phyloP scores from a whole-genome alignment of 495 filamentous ascomycete species.

The Evernia prunastri region DNA sequence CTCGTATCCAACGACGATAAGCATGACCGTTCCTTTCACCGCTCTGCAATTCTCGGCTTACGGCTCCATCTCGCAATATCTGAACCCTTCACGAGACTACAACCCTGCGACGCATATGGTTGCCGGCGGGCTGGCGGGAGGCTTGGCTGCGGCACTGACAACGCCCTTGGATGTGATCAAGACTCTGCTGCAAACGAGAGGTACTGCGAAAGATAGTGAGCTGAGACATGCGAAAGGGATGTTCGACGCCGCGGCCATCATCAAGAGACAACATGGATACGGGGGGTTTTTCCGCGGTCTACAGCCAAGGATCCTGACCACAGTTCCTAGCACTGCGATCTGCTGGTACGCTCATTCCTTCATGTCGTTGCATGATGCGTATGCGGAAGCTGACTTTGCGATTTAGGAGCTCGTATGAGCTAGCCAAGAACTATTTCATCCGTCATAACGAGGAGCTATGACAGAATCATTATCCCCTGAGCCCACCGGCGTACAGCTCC shows the following conservation, averaged over 20 bases:
- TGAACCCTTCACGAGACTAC: slow-evolving; percentile 78
- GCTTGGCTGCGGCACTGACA: slow-evolving; percentile 85
- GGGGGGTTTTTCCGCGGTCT: slow-evolving; percentile 88
- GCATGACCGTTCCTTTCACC: slow-evolving; percentile 98
- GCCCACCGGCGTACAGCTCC: neutral
- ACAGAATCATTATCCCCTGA: neutral
- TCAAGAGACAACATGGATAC: slow-evolving; percentile 77
- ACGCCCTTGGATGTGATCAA: slow-evolving; percentile 97
- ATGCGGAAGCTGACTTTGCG: slow-evolving; percentile 46
- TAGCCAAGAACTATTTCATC: slow-evolving; percentile 72
- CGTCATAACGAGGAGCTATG: slow-evolving; percentile 27
- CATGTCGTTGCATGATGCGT: neutral
- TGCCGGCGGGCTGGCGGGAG: slow-evolving; percentile 86
- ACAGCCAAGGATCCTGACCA: slow-evolving; percentile 84
- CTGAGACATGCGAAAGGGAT: slow-evolving; percentile 81
- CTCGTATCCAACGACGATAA: slow-evolving; percentile 95
- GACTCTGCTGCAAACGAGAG: slow-evolving; percentile 90
- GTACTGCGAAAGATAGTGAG: slow-evolving; percentile 71
- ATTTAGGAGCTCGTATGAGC: slow-evolving; percentile 65
- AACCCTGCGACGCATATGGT: slow-evolving; percentile 89
- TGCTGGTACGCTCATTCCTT: slow-evolving; percentile 71
- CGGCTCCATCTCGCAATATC: slow-evolving; percentile 87
- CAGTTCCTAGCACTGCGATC: slow-evolving; percentile 97
- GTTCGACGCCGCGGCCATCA: slow-evolving; percentile 69
- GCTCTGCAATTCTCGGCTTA: slow-evolving; percentile 95